phyloP scores from a whole-genome alignment of 495 filamentous ascomycete species.

The Hyaloscypha bicolor region DNA sequence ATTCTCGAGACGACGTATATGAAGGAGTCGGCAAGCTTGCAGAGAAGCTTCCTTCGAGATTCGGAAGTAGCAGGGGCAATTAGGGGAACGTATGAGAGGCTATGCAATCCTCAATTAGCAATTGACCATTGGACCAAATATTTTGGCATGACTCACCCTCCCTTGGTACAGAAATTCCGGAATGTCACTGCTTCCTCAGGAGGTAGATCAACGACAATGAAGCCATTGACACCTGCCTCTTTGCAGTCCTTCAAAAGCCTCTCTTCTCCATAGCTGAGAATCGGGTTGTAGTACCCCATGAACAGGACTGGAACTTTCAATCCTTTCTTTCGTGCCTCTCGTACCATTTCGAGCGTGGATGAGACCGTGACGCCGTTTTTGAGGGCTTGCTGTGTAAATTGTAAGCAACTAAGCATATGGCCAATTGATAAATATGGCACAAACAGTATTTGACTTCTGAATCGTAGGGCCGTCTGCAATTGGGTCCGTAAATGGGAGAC shows the following conservation, averaged over 20 bases:
- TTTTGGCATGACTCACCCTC: constrained; percentile 53
- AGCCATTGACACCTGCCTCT: constrained; percentile 88
- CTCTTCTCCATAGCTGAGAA: constrained; percentile 92
- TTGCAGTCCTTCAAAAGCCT: constrained; percentile 82
- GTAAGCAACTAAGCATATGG: constrained; percentile 45
- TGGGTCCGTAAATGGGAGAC: constrained; percentile 95
- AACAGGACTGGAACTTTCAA: constrained; percentile 81
- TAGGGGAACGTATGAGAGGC: constrained; percentile 91
- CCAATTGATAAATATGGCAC: constrained; percentile 3
- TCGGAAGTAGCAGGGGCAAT: constrained; percentile 96
- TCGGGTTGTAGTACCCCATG: constrained; percentile 99
- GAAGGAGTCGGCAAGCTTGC: constrained; percentile 97
- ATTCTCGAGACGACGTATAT: constrained; percentile 98
- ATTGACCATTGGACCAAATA: constrained; percentile 12
- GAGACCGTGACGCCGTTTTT: constrained; percentile 84
- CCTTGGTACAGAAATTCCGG: constrained; percentile 76
- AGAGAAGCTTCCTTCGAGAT: constrained; percentile 88
- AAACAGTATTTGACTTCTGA: constrained; percentile 82
- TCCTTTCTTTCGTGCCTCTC: constrained; percentile 72
- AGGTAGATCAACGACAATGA: constrained; percentile 95
- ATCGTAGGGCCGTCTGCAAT: constrained; percentile 96
- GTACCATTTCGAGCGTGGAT: constrained; percentile 76
- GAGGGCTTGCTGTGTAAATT: constrained; percentile 55
- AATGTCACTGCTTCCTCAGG: constrained; percentile 96
- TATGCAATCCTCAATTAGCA: constrained; percentile 32